phyloP scores from a whole-genome alignment of 495 filamentous ascomycete genomes.

The Chaetomium cochliodes region DNA sequence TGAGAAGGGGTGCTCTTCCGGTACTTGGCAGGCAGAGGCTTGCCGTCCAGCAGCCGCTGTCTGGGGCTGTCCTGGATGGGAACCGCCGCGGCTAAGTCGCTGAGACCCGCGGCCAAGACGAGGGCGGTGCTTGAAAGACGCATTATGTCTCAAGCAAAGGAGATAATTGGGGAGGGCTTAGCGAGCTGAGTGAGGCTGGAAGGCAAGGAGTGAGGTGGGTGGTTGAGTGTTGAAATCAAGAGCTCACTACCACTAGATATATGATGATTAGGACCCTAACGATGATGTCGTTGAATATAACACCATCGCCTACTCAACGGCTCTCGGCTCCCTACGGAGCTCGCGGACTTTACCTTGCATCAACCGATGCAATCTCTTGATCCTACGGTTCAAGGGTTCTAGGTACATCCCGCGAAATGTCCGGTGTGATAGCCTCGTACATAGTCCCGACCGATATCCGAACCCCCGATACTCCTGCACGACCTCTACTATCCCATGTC shows the following conservation, averaged over 20 bases:
- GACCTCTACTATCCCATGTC: no score
- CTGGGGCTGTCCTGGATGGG: slow-evolving; percentile 53
- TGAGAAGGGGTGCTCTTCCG: slow-evolving; percentile 30
- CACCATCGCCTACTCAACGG: background rate
- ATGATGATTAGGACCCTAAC: no score
- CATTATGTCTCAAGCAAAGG: slow-evolving; percentile 30
- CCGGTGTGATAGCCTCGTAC: no score
- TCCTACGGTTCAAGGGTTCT: no score
- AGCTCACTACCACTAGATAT: background rate
- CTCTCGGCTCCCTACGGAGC: background rate
- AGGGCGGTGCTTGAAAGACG: slow-evolving; percentile 26
- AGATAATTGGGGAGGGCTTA: background rate
- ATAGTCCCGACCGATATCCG: no score
- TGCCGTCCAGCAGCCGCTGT: slow-evolving; percentile 49
- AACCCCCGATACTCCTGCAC: no score
- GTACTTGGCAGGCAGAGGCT: slow-evolving; percentile 45
- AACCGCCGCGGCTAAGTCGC: slow-evolving; percentile 37
- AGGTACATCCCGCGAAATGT: no score
- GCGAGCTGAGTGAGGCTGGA: no score
- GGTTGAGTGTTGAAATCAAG: background rate
- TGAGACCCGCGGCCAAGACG: slow-evolving; percentile 36
- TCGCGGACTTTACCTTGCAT: background rate
- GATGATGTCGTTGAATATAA: background rate
- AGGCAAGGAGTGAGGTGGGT: background rate
- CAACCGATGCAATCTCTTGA: background rate